Evolutionary conservation across 2,329 filamentous ascomycete genomes (phyloP), one percentile per base, ranked within the genome.

Genomic region (Ceratocystis huliohia): DNA sequence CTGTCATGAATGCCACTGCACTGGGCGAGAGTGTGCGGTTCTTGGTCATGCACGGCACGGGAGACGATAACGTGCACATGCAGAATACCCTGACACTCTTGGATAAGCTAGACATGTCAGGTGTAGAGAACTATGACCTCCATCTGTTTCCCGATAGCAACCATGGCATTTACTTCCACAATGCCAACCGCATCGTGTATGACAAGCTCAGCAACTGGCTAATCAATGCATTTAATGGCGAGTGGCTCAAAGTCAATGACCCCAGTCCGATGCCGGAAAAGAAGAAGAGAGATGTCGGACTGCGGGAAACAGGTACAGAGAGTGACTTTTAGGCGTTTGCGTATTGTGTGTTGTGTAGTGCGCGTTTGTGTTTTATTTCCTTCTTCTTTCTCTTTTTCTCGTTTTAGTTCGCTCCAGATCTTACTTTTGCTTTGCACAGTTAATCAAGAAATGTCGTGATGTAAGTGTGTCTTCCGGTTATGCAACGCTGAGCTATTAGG

Each of bases 141-240:
- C 93, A 97, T 74, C 85, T 97, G 66, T 99, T 96, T 76, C 94
- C 94, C 0, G 94, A 99, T 74, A 95, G 89, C 65, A 91, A 99
- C 76, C 94, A 99, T 75, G 84, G 88, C 69, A 99, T 99, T 69
- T 91, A 85, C 73, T 99, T 97, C 74, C 93, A 99, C 74, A 92
- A 92, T 74, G 95, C 90, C 33, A 92, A 96, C 74, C 80, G 79
- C 66, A 89, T 97, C 71, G 92, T 99, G 5, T 97, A 94, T 73
- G 88, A 96, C 71, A 95, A 91, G 95, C 75, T 96, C 41, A 86
- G 81, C 67, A 92, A 89, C 74, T 99, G 93, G 93, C 84, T 99
- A 65, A 83, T 96, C 73, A 97, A 96, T 74, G 94, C 94, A 1
- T 99, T 99, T 75, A 97, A 97, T 71, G 94, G 94, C 64, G 91